Evolutionary conservation across 2,329 filamentous ascomycete species (phyloP).

Genomic region (Fusarium sp.): DNA sequence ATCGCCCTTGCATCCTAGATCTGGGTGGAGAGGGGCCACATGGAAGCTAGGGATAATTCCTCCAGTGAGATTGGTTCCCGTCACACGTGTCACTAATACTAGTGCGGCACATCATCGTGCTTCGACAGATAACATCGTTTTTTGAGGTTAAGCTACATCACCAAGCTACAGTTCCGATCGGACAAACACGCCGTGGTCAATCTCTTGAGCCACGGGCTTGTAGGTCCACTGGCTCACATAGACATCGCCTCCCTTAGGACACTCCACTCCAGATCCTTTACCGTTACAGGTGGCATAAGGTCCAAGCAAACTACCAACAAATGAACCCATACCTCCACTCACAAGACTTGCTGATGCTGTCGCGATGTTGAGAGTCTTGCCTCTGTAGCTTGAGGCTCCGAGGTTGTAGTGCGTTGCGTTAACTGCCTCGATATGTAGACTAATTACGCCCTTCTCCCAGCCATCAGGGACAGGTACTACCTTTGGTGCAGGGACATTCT

Average conservation of each 20-base stretch:
- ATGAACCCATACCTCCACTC: slow-evolving; percentile 6
- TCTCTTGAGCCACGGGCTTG: slow-evolving; percentile 7
- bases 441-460: slow-evolving; percentile 4
- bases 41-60: background rate
- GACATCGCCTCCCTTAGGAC: slow-evolving; percentile 2
- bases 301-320: slow-evolving; percentile 22
- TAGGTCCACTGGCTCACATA: slow-evolving; percentile 21
- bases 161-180: background rate
- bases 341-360: slow-evolving; percentile 15
- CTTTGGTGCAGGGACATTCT: background rate
- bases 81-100: slow-evolving; percentile 15
- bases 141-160: background rate
- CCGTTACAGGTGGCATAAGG: slow-evolving; percentile 32
- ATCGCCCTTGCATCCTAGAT: slow-evolving; percentile 14
- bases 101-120: background rate
- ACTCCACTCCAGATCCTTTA: background rate
- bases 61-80: slow-evolving; percentile 22
- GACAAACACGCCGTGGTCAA: slow-evolving; percentile 5
- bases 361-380: background rate
- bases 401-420: slow-evolving; percentile 25
- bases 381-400: background rate
- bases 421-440: background rate
- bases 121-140: background rate
- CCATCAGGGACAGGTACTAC: slow-evolving; percentile 3
- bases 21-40: slow-evolving; percentile 11